Evolutionary conservation across 805 yeast genomes (phyloP), one percentile per base, ranked within the genome.

Genomic region (Jamesozyma hellenica): DNA sequence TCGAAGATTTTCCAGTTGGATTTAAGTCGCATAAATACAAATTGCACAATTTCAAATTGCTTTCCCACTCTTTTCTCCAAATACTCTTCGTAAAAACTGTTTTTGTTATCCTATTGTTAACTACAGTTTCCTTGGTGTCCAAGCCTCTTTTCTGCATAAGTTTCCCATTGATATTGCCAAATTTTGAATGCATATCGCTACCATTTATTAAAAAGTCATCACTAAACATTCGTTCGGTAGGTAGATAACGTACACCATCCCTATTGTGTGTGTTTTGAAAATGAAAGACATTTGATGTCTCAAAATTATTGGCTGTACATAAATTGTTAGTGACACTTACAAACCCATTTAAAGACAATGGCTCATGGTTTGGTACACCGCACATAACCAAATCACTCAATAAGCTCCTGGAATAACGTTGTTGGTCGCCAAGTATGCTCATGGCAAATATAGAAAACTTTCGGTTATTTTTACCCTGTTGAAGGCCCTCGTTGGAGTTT

Each of bases 241-340:
- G 45, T 3, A 41, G 11, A 27, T 42, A 46, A 26, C 34, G 40
- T 4, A 55, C 31, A 3, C 52, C 41, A 13, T 51, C 52, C n/a
- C 44, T 44, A 29, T 47, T 54, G 25, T 50, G 51, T 17, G 48
- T 18, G 23, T 51, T 55, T 36, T 53, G 61, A 34, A 51, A 49
- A 33, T 42, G 50, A 17, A 43, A 43, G 1, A 47, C 53, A 26
- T 49, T 51, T 2, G 51, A 45, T n/a, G 40, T 34, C 32, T 55
- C 58, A 42, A 50, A 58, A 35, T 57, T 57, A 11, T 42, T 32
- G 3, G 39, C 38, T 7, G 56, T 51, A 36, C 60, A 57, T 9
- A 58, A 50, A 39, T 57, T 39, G 37, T 57, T 58, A n/a, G 61
- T 53, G 12, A 45, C 49, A 39, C 60, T 58, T 3, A 45, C 50